phyloP scores from a whole-genome alignment of 2,329 filamentous ascomycete genomes.

The Curvularia eragrostidis region DNA sequence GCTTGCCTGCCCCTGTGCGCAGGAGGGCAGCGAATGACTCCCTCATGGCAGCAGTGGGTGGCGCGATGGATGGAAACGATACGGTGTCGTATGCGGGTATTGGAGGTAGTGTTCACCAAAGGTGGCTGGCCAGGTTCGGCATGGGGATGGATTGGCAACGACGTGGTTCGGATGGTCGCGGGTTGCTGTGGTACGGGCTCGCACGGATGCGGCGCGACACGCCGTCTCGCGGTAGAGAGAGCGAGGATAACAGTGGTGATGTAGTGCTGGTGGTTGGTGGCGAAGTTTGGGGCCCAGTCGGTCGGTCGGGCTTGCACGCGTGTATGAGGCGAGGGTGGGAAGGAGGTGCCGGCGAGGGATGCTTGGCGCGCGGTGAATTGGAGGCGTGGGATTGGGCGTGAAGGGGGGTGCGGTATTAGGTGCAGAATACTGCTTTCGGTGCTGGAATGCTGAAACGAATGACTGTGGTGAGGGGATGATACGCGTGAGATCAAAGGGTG shows the following conservation, averaged over 20 bases:
- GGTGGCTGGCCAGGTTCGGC: conserved; percentile 23
- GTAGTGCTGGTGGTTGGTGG: neutral
- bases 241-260: neutral
- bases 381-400: conserved; percentile 9
- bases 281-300: neutral
- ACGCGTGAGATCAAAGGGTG: conserved; percentile 21
- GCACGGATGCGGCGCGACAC: conserved; percentile 4
- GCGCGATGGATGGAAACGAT: conserved; percentile 31
- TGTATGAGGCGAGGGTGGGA: conserved; percentile 28
- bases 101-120: conserved; percentile 17
- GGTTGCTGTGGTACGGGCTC: conserved; percentile 11
- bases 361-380: conserved; percentile 30
- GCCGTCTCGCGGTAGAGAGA: neutral
- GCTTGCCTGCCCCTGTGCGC: conserved; percentile 47
- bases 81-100: conserved; percentile 20
- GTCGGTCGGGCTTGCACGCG: conserved; percentile 18
- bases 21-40: conserved; percentile 47
- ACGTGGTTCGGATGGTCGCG: conserved; percentile 11
- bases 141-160: conserved; percentile 20
- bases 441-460: conserved; percentile 44
- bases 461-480: conserved; percentile 46
- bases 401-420: conserved; percentile 26
- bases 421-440: conserved; percentile 17
- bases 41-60: conserved; percentile 46
- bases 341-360: conserved; percentile 29